Conservation (phyloP, 2,329 filamentous ascomycete species). For the Arachnopeziza araneosa region DNA sequence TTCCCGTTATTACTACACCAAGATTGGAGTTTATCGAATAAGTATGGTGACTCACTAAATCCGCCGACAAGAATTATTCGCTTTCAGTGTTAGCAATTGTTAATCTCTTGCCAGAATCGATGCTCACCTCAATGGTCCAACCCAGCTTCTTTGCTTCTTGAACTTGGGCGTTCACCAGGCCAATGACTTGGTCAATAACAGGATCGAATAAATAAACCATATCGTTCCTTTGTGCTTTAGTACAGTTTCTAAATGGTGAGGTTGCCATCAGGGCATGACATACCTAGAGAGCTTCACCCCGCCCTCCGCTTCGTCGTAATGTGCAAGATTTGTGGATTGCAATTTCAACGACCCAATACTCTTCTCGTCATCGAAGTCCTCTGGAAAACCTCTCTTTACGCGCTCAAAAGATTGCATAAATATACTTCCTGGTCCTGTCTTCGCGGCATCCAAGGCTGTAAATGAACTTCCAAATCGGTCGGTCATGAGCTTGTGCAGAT, state of each 20-base stretch:
- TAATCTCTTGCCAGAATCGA: too few species aligned
- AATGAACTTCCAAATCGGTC: conserved; percentile 13
- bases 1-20: not conserved
- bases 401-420: conserved; percentile 18
- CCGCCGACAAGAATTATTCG: conserved; percentile 1
- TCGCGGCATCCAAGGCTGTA: conserved; percentile 3
- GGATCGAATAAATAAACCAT: too few species aligned
- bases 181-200: conserved; percentile 15
- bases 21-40: not conserved
- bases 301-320: conserved; percentile 15
- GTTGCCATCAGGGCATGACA: too few species aligned
- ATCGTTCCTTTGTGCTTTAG: too few species aligned
- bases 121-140: too few species aligned
- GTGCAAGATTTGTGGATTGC: too few species aligned
- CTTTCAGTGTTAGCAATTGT: not conserved
- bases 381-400: conserved; percentile 13
- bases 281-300: too few species aligned
- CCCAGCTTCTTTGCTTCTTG: conserved; percentile 5
- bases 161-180: conserved; percentile 17
- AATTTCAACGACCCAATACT: too few species aligned
- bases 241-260: conserved; percentile 18
- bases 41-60: not conserved
- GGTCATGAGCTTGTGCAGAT: conserved; percentile 13
- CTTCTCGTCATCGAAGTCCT: too few species aligned
- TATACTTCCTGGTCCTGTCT: conserved; percentile 17